Conservation (phyloP, 2,329 filamentous ascomycete species). For the Saccharata proteae region DNA sequence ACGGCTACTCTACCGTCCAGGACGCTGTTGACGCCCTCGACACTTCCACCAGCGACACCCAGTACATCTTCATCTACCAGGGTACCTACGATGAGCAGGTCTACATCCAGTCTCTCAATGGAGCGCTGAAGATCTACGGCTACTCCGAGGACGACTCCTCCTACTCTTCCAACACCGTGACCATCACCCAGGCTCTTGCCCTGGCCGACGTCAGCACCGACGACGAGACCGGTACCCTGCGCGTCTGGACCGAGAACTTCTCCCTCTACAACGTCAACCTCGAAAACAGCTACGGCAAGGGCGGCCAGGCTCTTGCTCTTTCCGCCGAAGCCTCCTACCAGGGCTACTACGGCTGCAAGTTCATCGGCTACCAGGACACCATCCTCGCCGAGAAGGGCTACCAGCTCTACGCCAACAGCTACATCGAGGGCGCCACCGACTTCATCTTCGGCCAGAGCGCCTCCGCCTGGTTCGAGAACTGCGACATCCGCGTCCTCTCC, state of each 20-base stretch:
- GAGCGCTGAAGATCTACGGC: conserved; percentile 43
- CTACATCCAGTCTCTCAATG: conserved; percentile 33
- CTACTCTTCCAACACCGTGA: conserved; percentile 45
- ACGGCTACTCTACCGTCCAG: conserved; percentile 35
- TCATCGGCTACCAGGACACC: conserved; percentile 45
- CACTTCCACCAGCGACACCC: conserved; percentile 31
- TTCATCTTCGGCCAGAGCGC: conserved; percentile 44
- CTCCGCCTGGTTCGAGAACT: conserved; percentile 32
- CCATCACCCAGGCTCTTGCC: conserved; percentile 30
- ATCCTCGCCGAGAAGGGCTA: conserved; percentile 29
- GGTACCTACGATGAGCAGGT: conserved; percentile 49
- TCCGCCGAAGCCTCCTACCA: conserved; percentile 35
- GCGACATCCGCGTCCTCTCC: conserved; percentile 12
- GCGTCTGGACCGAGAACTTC: conserved; percentile 34
- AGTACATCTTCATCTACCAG: conserved; percentile 47
- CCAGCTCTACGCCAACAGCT: conserved; percentile 41
- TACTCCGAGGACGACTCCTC: conserved; percentile 38
- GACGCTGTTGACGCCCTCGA: conserved; percentile 43
- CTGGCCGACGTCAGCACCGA: conserved; percentile 27
- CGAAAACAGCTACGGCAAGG: conserved; percentile 27
- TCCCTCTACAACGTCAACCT: conserved; percentile 49
- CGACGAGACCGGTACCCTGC: conserved; percentile 38
- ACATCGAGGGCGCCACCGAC: conserved; percentile 46
- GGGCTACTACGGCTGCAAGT: conserved; percentile 42
- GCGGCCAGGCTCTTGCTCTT: conserved; percentile 35